Evolutionary conservation across 176 grass and related monocot genomes (phyloP), one percentile per base, ranked within the genome.

Genomic region (Poa pratensis): DNA sequence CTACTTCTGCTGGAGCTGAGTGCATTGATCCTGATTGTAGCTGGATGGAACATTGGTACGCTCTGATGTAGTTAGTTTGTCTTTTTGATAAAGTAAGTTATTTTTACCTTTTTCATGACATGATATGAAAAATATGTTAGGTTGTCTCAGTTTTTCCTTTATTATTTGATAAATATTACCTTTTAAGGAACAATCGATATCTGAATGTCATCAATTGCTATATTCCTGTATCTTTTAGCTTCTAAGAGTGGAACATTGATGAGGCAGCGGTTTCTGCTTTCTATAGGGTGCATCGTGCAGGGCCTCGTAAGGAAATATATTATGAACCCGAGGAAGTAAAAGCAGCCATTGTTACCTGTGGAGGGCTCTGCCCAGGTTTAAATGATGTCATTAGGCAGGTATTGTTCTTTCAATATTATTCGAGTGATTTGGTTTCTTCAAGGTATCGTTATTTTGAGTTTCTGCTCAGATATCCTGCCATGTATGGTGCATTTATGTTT

Each of bases 321-420:
- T 98, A 92, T 46, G 83, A 98, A 83, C 95, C 95, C 12, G 67
- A 87, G 51, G 93, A 95, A 92, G 95, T 98, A 90, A 98, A 98
- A 88, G 93, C 95, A 51, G 95, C 89, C 83, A 95, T 98, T 83
- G 95, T 98, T 88, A 98, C 91, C 23, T 98, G 95, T 85, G 95
- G 95, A 73, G 95, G 95, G 35, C 93, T 98, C 66, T 95, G 93
- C 75, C 95, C 95, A 42, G 95, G 95, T 86, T 89, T 98, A 85
- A 98, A 98, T 80, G 95, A 98, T 93, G 95, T 95, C 83, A 95
- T 95, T 80, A 88, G 95, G 81, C 95, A 98, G 89, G 95, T 98
- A 83, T 79, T 81, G 30, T 39, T 66, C 45, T 88, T 73, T 46
- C 30, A 45, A 23, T 46, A 53, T 65, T 73, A 45, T 20, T 73